Percentiles rank a stretch among this genome's conserved stretches.
phyloP scores from a whole-genome alignment of 2,329 filamentous ascomycete species.

The Colletotrichum nymphaeae region DNA sequence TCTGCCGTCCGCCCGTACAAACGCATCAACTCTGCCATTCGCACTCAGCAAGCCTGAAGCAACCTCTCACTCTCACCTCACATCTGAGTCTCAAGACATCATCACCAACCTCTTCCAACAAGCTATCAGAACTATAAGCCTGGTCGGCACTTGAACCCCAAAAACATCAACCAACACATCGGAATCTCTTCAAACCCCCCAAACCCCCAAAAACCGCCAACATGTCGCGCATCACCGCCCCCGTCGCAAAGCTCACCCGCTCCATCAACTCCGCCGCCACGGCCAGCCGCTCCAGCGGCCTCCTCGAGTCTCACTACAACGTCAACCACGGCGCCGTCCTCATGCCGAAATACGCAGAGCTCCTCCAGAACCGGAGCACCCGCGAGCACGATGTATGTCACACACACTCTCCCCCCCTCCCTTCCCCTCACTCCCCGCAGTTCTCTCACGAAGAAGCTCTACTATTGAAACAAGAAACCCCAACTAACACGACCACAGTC shows the following conservation, averaged over 20 bases:
- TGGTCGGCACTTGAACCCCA: constrained; percentile 10
- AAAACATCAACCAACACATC: constrained; percentile 13
- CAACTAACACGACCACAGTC: constrained; percentile 39
- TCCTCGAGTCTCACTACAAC: constrained; percentile 45
- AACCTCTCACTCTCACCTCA: not conserved
- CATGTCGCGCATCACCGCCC: constrained; percentile 64
- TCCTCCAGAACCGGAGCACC: constrained; percentile 49
- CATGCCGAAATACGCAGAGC: constrained; percentile 61
- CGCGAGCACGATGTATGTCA: constrained; percentile 55
- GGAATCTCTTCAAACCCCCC: constrained; percentile 3
- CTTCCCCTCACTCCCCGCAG: too few species aligned
- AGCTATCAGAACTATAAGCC: not conserved
- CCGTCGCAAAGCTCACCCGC: constrained; percentile 61
- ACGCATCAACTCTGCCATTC: not conserved
- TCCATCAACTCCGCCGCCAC: constrained; percentile 56
- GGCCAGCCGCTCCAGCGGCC: constrained; percentile 44
- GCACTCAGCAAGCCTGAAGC: not conserved
- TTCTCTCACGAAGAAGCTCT: not conserved
- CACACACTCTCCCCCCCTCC: not conserved
- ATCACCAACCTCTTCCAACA: not conserved
- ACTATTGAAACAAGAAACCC: not conserved
- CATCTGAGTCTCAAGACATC: not conserved
- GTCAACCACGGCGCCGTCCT: constrained; percentile 50
- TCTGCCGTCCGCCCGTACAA: not conserved
- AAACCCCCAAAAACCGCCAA: constrained; percentile 15